Evolutionary conservation across 75 land plant genomes (phyloP), one percentile per base, ranked within the genome.

Genomic region (Pinus tabuliformis): DNA sequence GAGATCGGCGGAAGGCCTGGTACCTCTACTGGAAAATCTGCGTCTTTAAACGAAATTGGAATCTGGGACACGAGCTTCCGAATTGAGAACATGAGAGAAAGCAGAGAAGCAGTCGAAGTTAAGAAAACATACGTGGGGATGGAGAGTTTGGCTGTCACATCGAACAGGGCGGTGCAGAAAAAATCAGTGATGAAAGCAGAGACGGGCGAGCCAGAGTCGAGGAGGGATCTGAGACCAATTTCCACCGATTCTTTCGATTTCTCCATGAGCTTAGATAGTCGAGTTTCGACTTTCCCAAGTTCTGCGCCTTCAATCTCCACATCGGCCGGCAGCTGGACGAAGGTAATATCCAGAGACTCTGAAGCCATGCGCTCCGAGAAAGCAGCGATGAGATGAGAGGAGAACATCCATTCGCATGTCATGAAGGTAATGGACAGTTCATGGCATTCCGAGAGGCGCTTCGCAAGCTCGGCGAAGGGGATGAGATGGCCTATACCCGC

Each of bases 401-500:
- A 26, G 36, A 28, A 62, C 17, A 2, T 3, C 65, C 65, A 62
- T 1, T 62, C 13, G 65, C 65, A 26, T 15, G 30, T 14, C 16
- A 62, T 28, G 14, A 62, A 33, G 18, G 95, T 88, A 73, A 88
- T 64, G 0, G 70, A 14, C 58, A 89, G 76, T 24, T 64, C 56
- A 56, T 83, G 80, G 42, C 33, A 45, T 57, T 1, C 16, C 74
- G 84, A 77, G 45, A 92, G 86, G 11, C 74, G 83, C 76, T 80
- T 87, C 33, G 87, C 86, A 37, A 90, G 75, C 75, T 92, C 88
- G 16, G 76, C 36, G 33, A 90, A 45, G 1, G 95, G 91, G 76
- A 78, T 84, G 12, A 86, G 73, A 84, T 90, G 95, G 3, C 93
- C 91, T 75, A 86, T 81, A 9, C 87, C 90, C 0, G 85, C 82